Conservation (phyloP, 1,284 basidiomycete species). For the Ganoderma sinense region DNA sequence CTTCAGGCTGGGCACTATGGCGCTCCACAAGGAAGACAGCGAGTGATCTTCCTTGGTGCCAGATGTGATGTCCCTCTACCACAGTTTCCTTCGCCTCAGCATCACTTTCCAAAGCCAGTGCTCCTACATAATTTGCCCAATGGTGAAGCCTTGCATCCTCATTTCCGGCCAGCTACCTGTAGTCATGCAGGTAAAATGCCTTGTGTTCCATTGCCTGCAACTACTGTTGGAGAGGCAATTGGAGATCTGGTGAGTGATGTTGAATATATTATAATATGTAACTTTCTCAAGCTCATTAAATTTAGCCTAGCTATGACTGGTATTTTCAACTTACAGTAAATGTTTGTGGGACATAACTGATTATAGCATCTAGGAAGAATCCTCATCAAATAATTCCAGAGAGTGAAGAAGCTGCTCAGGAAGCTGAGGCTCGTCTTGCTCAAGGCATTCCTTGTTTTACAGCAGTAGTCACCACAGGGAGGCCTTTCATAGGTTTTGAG, state of each 20-base stretch:
- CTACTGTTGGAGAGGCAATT: conserved; percentile 70
- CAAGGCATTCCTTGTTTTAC: conserved; percentile 51
- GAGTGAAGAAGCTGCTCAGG: conserved; percentile 42
- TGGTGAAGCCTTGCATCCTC: conserved; percentile 41
- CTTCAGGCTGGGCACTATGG: conserved; percentile 76
- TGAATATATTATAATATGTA: not conserved
- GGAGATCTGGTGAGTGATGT: conserved; percentile 68
- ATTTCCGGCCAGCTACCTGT: conserved; percentile 13
- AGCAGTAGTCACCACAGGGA: conserved; percentile 37
- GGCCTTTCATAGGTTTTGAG: conserved; percentile 53
- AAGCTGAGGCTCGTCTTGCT: conserved; percentile 42
- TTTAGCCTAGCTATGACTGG: conserved; percentile 73
- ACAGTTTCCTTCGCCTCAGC: conserved; percentile 69
- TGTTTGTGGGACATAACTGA: not conserved
- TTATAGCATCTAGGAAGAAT: conserved; percentile 51
- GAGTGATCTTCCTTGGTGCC: conserved; percentile 74
- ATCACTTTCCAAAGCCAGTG: conserved; percentile 47
- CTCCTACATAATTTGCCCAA: conserved; percentile 46
- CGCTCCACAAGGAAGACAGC: conserved; percentile 67
- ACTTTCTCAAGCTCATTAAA: not conserved
- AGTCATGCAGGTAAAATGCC: conserved; percentile 40
- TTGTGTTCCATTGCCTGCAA: conserved; percentile 61
- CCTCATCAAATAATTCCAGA: conserved; percentile 50
- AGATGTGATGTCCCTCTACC: conserved; percentile 62
- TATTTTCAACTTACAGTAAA: conserved; percentile 37